Evolutionary conservation across 495 filamentous ascomycete genomes (phyloP).

Genomic region (Penicillium taxi): DNA sequence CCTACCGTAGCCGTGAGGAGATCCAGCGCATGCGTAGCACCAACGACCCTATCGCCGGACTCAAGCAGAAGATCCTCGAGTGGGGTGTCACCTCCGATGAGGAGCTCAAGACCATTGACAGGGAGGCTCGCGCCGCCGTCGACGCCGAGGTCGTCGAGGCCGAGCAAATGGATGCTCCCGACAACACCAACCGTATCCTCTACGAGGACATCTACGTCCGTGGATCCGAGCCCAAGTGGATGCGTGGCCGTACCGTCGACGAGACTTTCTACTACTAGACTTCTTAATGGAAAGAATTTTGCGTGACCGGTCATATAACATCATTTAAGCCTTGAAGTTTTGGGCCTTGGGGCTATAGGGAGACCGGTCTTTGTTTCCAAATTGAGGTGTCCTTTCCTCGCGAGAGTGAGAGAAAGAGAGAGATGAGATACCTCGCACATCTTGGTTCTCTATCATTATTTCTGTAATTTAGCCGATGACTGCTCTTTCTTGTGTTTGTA

Average conservation of each 20-base stretch:
- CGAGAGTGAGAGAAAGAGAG: too few species aligned
- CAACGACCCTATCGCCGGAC: constrained; percentile 94
- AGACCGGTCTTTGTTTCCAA: too few species aligned
- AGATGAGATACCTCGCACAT: constrained; percentile 5
- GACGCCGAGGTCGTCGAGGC: constrained; percentile 86
- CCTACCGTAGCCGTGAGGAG: constrained; percentile 97
- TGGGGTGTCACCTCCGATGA: constrained; percentile 89
- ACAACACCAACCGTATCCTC: constrained; percentile 66
- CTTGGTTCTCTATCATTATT: constrained; percentile 17
- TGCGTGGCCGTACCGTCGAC: constrained; percentile 83
- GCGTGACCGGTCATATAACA: constrained; percentile 7
- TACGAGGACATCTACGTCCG: constrained; percentile 97
- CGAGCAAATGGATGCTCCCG: constrained; percentile 76
- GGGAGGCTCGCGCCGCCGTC: constrained; percentile 74
- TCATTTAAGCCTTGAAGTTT: constrained; percentile 2
- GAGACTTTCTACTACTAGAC: constrained; percentile 84
- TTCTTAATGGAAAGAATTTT: constrained; percentile 2
- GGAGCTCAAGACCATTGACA: constrained; percentile 94
- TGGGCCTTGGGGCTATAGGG: too few species aligned
- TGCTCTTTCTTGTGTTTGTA: constrained; percentile 15
- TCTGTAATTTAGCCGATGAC: constrained; percentile 33
- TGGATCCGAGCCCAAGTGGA: constrained; percentile 81
- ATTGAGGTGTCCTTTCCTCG: constrained; percentile 2
- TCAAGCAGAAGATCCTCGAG: constrained; percentile 96
- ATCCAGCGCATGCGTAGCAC: constrained; percentile 98